Evolutionary conservation across 768 basidiomycete genomes (phyloP), one percentile per base, ranked within the genome.

Genomic region (Kockovaella imperatae): DNA sequence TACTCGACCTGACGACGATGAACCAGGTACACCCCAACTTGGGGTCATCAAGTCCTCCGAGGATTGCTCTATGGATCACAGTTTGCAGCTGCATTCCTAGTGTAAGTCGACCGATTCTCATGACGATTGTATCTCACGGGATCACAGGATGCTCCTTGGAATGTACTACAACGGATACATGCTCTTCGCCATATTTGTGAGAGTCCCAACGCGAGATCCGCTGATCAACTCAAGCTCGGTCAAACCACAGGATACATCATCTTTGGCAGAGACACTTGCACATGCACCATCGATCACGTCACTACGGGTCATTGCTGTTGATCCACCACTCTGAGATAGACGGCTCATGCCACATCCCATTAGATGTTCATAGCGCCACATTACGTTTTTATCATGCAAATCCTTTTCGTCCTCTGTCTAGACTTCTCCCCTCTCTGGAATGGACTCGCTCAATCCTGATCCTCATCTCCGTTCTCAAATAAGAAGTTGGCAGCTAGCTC

Each of bases 401-500:
- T n/a, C n/a, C n/a, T n/a, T n/a, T n/a, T n/a, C n/a, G n/a, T n/a
- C n/a, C n/a, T n/a, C n/a, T n/a, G n/a, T n/a, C n/a, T n/a, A n/a
- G n/a, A n/a, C n/a, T n/a, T n/a, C n/a, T n/a, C n/a, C n/a, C n/a
- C n/a, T n/a, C n/a, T n/a, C n/a, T n/a, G n/a, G n/a, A n/a, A n/a
- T n/a, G n/a, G n/a, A n/a, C n/a, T n/a, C n/a, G n/a, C n/a, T n/a
- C n/a, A n/a, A n/a, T n/a, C n/a, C n/a, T 28, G 18, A 42, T 64
- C 62, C 11, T 64, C 62, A 21, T 81, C 83, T 24, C 75, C 75
- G 47, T 73, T 62, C 59, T 93, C 90, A 55, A 96, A 91, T 60
- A 96, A 71, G 61, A 83, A 93, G 65, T 95, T 95, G 13, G 93
- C 95, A 7, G 95, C 90, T 17, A 91, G 73, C 66, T 96, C 89